phyloP scores from a whole-genome alignment of 2,329 filamentous ascomycete genomes.

The Colletotrichum sp. region DNA sequence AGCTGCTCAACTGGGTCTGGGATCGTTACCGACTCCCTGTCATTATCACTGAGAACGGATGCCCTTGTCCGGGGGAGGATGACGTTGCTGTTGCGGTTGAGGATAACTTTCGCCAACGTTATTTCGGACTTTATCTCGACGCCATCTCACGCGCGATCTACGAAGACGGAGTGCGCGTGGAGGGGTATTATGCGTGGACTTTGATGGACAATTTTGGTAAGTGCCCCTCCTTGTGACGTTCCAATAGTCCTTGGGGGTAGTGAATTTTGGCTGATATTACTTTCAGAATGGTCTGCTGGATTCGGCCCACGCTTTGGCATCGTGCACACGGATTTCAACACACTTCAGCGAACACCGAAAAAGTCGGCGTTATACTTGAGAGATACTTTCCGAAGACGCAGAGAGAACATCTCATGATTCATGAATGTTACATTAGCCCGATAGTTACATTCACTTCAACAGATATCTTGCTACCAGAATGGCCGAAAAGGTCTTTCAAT shows the following conservation, averaged over 20 bases:
- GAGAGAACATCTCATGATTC: background rate
- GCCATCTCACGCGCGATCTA: slow-evolving; percentile 29
- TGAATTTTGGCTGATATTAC: background rate
- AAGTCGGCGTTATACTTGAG: slow-evolving; percentile 20
- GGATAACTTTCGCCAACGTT: slow-evolving; percentile 22
- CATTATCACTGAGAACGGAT: slow-evolving; percentile 35
- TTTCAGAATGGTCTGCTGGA: slow-evolving; percentile 19
- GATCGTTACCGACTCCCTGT: slow-evolving; percentile 30
- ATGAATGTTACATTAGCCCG: fast-evolving
- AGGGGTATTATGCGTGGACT: slow-evolving; percentile 39
- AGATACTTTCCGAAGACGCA: slow-evolving; percentile 21
- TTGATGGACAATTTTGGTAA: slow-evolving; percentile 40
- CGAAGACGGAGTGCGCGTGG: slow-evolving; percentile 32
- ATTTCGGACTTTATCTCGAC: slow-evolving; percentile 28
- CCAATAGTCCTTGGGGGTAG: no score
- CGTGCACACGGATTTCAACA: slow-evolving; percentile 32
- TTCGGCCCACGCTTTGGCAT: slow-evolving; percentile 31
- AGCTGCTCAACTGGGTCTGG: slow-evolving; percentile 31
- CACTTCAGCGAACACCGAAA: slow-evolving; percentile 29
- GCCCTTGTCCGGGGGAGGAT: slow-evolving; percentile 30
- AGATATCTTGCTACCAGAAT: fast-evolving
- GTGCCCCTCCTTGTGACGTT: background rate
- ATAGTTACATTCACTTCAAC: fast-evolving
- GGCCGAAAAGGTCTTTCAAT: background rate
- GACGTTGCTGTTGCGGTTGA: slow-evolving; percentile 13